Base-by-base conservation (phyloP, 345 rosid species). In the Moricandia arvensis region DNA sequence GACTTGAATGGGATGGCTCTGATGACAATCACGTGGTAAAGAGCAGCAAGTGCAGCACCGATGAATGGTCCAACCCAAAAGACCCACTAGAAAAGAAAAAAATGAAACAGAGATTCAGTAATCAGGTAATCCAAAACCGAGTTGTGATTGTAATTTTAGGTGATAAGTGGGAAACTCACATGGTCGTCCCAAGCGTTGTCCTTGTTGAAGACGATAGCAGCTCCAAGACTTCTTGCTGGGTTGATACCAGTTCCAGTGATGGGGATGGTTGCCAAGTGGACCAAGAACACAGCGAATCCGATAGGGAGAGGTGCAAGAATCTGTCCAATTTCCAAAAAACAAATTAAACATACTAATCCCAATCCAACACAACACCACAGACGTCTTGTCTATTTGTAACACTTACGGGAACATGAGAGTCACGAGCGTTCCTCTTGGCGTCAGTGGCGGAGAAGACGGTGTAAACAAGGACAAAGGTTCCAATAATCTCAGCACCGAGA, bases 61-160 rank as follows among this genome's bases (percentile, higher is more conserved):
- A 80, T 71, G 81, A 87, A 82, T 13, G 88, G 88, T 74, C 90
- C 90, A 26, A 85, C 82, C 87, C 88, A 87, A 79, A 83, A 83
- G 51, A 87, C 74, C 88, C 88, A 80, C 83, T 83, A 75, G 11
- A 37, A 38, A 27, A 47, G 6, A 0, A 30, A 0, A 26, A 10
- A 0, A 51, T n/a, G 1, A 67, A 5, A 71, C 47, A 60, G 10
- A 29, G 5, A 12, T 10, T 65, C 12, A 41, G 45, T 15, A 59
- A 80, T 35, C 21, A 0, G 13, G 7, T n/a, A 5, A 51, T 29
- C 4, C 2, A 1, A 51, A 38, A 41, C 10, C 7, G 31, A n/a
- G 1, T 7, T 29, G 3, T 65, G 8, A 24, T n/a, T 67, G 16
- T 38, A 7, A 34, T 9, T 7, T 27, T 31, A 29, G 17, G 60